A percentile compares a stretch with the other conserved stretches of the same genome.
These are phyloP conservation scores for Williopsis jadinii DNA, from an alignment of 1,139 yeast species.

Conservation along the genomic window DNA sequence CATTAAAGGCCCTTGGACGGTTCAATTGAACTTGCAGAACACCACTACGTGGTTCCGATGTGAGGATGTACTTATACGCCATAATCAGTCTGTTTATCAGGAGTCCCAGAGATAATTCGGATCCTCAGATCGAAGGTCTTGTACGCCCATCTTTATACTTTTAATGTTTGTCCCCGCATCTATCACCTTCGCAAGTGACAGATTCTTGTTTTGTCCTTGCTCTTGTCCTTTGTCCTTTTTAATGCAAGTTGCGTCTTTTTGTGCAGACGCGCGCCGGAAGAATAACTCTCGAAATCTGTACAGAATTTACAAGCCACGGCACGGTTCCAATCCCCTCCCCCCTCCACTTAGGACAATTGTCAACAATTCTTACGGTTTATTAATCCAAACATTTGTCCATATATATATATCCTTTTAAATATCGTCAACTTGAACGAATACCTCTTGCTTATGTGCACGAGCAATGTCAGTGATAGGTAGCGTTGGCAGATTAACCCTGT, in stretches of 20 bases:
- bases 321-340: too few species aligned
- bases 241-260: too few species aligned
- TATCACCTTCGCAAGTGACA: too few species aligned
- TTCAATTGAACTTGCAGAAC: slow-evolving; percentile 49
- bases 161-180: too few species aligned
- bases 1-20: slow-evolving; percentile 61
- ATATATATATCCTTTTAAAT: neutral
- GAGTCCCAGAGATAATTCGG: neutral
- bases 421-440: slow-evolving; percentile 8
- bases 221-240: too few species aligned
- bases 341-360: too few species aligned
- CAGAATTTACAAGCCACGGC: too few species aligned
- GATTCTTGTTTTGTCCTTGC: too few species aligned
- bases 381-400: too few species aligned
- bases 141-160: neutral
- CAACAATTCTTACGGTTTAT: too few species aligned
- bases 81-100: neutral
- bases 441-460: slow-evolving; percentile 15
- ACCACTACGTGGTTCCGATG: slow-evolving; percentile 33
- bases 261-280: too few species aligned
- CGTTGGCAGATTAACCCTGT: slow-evolving; percentile 56
- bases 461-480: slow-evolving; percentile 21
- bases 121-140: neutral
- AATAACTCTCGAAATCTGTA: too few species aligned
- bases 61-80: slow-evolving; percentile 32